A percentile compares a stretch with the other conserved stretches of the same genome.
Evolutionary conservation across 495 filamentous ascomycete genomes (phyloP).

Genomic region (Trichoderma orchidacearum): DNA sequence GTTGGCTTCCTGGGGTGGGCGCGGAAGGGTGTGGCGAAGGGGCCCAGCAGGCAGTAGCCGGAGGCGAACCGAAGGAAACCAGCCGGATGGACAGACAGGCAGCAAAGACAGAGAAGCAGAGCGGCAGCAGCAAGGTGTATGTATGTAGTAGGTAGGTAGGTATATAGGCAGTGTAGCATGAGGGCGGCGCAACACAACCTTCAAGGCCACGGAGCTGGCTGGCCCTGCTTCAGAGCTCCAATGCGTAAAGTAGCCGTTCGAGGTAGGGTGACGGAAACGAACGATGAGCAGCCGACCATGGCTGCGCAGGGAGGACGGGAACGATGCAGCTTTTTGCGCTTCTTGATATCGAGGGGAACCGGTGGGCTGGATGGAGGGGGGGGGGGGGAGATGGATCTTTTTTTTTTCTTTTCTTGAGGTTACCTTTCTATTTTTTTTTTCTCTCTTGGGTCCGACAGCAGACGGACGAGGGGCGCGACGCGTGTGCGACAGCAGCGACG

Average conservation of each 20-base stretch:
- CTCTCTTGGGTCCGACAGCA: background rate
- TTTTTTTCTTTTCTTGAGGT: background rate
- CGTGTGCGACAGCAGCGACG: background rate
- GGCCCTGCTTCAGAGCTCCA: background rate
- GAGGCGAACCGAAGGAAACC: background rate
- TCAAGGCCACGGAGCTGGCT: background rate
- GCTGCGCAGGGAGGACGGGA: background rate
- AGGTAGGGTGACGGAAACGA: background rate
- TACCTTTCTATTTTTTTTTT: background rate
- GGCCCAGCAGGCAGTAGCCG: background rate
- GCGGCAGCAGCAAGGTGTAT: background rate
- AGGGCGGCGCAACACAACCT: background rate
- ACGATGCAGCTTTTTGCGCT: background rate
- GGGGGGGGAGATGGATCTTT: background rate
- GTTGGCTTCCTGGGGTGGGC: conserved; percentile 15
- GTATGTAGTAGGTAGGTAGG: background rate
- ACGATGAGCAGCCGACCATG: background rate
- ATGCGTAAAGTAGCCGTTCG: background rate
- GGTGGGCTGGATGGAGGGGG: background rate
- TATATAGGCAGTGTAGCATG: background rate
- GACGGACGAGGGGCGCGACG: background rate
- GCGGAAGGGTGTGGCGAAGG: conserved; percentile 3
- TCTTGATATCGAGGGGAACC: background rate
- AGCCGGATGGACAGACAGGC: background rate
- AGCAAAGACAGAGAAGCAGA: background rate